phyloP scores from a whole-genome alignment of 371 early-diverging fungal genomes.

The Mortierella sp. region DNA sequence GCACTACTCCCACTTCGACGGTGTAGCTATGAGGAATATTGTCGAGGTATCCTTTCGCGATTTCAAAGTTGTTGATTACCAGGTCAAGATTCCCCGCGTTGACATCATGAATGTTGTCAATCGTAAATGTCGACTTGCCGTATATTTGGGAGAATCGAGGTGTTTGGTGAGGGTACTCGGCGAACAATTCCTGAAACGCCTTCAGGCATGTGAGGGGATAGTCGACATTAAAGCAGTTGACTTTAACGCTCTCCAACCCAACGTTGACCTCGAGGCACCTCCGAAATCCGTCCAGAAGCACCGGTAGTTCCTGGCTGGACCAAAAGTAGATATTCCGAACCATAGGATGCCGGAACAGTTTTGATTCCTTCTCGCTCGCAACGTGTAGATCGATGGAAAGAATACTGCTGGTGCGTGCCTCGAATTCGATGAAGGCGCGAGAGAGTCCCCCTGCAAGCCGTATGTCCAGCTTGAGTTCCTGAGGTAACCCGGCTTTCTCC shows the following conservation, averaged over 20 bases:
- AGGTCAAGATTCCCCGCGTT: too few relatives aligned
- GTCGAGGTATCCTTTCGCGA: not conserved
- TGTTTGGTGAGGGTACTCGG: not conserved
- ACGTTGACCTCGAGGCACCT: not conserved
- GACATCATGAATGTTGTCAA: not conserved
- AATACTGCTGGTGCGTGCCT: not conserved
- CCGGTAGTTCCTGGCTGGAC: not conserved
- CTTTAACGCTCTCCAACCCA: not conserved
- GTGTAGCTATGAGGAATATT: not conserved
- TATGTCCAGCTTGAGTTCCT: not conserved
- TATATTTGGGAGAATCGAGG: not conserved
- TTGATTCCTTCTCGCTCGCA: not conserved
- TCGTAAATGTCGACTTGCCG: not conserved
- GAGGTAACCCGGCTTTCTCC: not conserved
- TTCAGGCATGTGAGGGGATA: not conserved
- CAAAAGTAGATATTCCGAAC: not conserved
- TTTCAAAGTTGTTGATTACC: not conserved
- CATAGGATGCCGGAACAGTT: not conserved
- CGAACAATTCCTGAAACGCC: not conserved
- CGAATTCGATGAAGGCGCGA: not conserved
- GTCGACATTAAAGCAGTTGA: not conserved
- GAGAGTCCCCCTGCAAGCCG: not conserved
- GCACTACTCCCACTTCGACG: not conserved
- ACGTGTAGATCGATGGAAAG: not conserved
- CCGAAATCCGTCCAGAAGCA: not conserved